These are phyloP conservation scores for Apium graveolens DNA, from an alignment of 129 eudicot genomes.

Conservation along the genomic window DNA sequence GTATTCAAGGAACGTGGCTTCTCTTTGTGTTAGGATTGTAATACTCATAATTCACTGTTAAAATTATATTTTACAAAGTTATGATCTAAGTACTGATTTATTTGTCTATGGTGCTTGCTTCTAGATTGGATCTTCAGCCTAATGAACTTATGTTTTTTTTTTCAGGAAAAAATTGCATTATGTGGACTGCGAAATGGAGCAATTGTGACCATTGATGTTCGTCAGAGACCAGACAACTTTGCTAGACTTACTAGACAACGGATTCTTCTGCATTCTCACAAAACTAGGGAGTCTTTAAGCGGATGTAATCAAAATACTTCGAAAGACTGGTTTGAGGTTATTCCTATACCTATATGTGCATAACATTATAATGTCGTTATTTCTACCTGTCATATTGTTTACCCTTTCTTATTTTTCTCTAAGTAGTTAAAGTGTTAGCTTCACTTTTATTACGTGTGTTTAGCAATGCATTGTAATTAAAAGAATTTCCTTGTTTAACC, in stretches of 20 bases:
- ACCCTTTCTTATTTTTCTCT: not conserved
- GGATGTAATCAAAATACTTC: conserved; percentile 27
- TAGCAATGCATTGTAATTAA: not conserved
- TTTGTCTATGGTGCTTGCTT: not conserved
- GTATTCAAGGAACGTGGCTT: not conserved
- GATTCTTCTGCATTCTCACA: conserved; percentile 27
- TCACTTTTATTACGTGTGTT: not conserved
- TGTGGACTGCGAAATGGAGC: conserved; percentile 93
- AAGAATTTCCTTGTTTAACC: not conserved
- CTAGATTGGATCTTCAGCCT: not conserved
- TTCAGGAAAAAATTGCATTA: conserved; percentile 49
- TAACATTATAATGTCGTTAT: not conserved
- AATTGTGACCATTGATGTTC: conserved; percentile 63
- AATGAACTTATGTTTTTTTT: conserved; percentile 3
- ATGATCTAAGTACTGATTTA: not conserved
- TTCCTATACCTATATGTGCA: not conserved
- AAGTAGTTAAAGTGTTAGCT: not conserved
- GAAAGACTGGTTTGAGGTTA: conserved; percentile 47
- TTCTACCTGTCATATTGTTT: not conserved
- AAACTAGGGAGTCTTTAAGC: conserved; percentile 18
- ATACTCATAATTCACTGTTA: not conserved
- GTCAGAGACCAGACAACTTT: conserved; percentile 48
- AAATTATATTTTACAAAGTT: not conserved
- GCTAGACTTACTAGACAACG: conserved; percentile 37
- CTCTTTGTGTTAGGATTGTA: not conserved